Evolutionary conservation across 2,329 filamentous ascomycete genomes (phyloP).

Genomic region (Pseudopithomyces maydicus): DNA sequence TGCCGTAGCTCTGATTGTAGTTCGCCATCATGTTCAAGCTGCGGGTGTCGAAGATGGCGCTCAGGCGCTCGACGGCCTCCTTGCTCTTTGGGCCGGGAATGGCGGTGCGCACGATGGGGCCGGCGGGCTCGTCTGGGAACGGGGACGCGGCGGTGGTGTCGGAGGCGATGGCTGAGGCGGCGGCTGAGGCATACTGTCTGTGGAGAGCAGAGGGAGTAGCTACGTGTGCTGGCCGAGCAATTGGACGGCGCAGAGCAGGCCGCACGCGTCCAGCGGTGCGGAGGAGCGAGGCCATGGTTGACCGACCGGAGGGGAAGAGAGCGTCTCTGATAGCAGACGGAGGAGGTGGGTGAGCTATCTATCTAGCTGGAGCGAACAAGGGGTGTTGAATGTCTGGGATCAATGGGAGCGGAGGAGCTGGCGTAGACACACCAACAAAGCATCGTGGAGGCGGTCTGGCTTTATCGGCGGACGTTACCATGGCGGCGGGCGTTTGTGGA

Average conservation of each 20-base stretch:
- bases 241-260: slow-evolving; percentile 21
- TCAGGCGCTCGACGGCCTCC: slow-evolving; percentile 70
- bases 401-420: too few relatives aligned
- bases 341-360: neutral
- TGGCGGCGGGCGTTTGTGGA: slow-evolving; percentile 12
- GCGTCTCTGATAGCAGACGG: neutral
- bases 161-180: slow-evolving; percentile 35
- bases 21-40: slow-evolving; percentile 69
- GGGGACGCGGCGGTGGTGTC: slow-evolving; percentile 52
- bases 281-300: slow-evolving; percentile 39
- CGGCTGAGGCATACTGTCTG: slow-evolving; percentile 39
- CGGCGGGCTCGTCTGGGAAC: slow-evolving; percentile 64
- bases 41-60: slow-evolving; percentile 82
- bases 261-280: slow-evolving; percentile 30
- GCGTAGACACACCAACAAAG: too few relatives aligned
- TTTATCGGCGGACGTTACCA: slow-evolving; percentile 12
- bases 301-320: neutral
- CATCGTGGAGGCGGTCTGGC: slow-evolving; percentile 1
- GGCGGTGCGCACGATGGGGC: slow-evolving; percentile 59
- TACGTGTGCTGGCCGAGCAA: slow-evolving; percentile 20
- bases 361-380: neutral
- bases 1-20: slow-evolving; percentile 36
- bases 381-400: too few relatives aligned
- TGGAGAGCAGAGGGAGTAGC: slow-evolving; percentile 25
- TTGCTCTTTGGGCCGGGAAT: slow-evolving; percentile 80